phyloP scores from a whole-genome alignment of 192 early-diverging fungal genomes.

The Chytriomyces sp. region DNA sequence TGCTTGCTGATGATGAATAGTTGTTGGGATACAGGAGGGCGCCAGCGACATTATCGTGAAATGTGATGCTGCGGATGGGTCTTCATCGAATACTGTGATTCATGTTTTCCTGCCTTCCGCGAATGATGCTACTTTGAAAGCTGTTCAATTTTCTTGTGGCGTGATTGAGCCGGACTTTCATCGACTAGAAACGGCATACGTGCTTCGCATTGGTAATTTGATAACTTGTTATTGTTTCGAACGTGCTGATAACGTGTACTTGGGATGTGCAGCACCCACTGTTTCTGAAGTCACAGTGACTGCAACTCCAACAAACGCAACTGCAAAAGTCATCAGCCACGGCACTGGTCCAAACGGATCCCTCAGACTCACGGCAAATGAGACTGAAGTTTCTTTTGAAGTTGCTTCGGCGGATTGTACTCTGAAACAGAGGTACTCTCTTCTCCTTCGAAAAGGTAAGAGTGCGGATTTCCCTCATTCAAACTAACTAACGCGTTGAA shows the following conservation, averaged over 20 bases:
- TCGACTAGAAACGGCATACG: constrained; percentile 35
- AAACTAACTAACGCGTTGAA: background rate
- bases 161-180: constrained; percentile 49
- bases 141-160: constrained; percentile 35
- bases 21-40: constrained; percentile 38
- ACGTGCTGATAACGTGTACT: background rate
- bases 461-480: background rate
- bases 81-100: constrained; percentile 42
- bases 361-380: constrained; percentile 10
- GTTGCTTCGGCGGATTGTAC: constrained; percentile 36
- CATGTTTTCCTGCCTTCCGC: constrained; percentile 45
- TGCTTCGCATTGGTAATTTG: constrained; percentile 36
- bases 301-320: constrained; percentile 19
- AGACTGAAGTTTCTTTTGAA: constrained; percentile 36
- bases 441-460: constrained; percentile 37
- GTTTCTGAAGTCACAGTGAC: background rate
- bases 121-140: constrained; percentile 44
- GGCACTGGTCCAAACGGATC: background rate
- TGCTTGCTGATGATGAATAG: constrained; percentile 7
- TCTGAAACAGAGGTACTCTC: constrained; percentile 9
- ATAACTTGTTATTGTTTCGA: background rate
- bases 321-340: constrained; percentile 4
- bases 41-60: constrained; percentile 44
- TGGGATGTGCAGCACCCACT: background rate
- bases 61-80: constrained; percentile 56